These are phyloP conservation scores for Cryoendolithus antarcticus DNA, from an alignment of 2,329 filamentous ascomycete genomes.

Conservation along the genomic window DNA sequence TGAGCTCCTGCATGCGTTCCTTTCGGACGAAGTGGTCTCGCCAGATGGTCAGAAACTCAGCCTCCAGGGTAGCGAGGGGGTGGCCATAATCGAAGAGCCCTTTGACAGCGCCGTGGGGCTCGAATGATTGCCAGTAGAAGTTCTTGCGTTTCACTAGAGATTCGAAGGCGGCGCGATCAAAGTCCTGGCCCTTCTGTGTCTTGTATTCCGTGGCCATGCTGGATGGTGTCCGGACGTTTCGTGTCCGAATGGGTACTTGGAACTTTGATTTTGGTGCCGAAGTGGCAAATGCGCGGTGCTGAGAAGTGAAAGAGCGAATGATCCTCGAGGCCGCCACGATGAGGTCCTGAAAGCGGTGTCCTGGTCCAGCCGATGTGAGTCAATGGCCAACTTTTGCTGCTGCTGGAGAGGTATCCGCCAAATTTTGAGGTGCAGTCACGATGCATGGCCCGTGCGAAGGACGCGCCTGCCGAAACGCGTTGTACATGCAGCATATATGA, in stretches of 20 bases:
- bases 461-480: too few species aligned
- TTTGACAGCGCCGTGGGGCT: slow-evolving; percentile 55
- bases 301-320: slow-evolving; percentile 2
- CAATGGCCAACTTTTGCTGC: too few species aligned
- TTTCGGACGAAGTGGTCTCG: slow-evolving; percentile 86
- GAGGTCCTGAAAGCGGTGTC: too few species aligned
- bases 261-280: slow-evolving; percentile 11
- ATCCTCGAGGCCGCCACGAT: slow-evolving; percentile 4
- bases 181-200: slow-evolving; percentile 78
- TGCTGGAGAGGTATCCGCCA: too few species aligned
- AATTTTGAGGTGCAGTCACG: too few species aligned
- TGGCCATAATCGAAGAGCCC: slow-evolving; percentile 84
- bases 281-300: slow-evolving; percentile 8
- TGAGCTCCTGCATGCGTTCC: slow-evolving; percentile 91
- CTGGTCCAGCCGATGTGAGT: too few species aligned
- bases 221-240: slow-evolving; percentile 25
- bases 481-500: too few species aligned
- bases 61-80: slow-evolving; percentile 72
- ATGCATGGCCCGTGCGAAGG: too few species aligned
- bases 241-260: slow-evolving; percentile 16
- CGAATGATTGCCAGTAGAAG: slow-evolving; percentile 93
- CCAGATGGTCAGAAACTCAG: slow-evolving; percentile 81
- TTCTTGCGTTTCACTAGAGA: slow-evolving; percentile 74
- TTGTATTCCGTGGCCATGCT: slow-evolving; percentile 50
- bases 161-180: slow-evolving; percentile 73